Evolutionary conservation across 2,329 filamentous ascomycete species (phyloP).

Genomic region (Celoporthe dispersa): DNA sequence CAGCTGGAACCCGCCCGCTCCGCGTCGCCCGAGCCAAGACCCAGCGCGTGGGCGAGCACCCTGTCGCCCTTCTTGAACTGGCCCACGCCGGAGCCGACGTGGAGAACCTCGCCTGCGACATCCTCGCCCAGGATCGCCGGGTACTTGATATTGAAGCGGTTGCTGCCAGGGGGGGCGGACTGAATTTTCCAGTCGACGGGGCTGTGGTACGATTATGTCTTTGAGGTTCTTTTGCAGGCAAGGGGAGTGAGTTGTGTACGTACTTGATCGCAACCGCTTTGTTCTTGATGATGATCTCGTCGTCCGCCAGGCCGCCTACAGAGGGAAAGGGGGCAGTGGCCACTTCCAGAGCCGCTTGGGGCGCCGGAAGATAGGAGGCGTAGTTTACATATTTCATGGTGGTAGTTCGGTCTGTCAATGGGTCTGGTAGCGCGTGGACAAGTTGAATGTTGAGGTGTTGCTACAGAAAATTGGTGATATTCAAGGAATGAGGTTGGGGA

Average conservation of each 20-base stretch:
- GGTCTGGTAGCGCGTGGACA: background rate
- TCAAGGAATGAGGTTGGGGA: background rate
- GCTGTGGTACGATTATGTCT: slow-evolving; percentile 31
- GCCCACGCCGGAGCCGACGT: slow-evolving; percentile 35
- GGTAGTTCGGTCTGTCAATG: background rate
- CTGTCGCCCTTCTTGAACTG: slow-evolving; percentile 41
- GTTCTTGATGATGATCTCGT: slow-evolving; percentile 28
- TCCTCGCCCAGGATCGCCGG: slow-evolving; percentile 41
- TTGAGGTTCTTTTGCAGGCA: too few relatives aligned
- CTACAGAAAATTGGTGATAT: background rate
- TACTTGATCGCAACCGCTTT: slow-evolving; percentile 26
- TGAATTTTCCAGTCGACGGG: slow-evolving; percentile 39
- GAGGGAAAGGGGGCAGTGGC: slow-evolving; percentile 19
- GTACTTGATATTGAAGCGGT: slow-evolving; percentile 37
- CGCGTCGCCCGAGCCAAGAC: slow-evolving; percentile 30
- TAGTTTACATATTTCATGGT: slow-evolving; percentile 25
- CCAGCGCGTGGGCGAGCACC: slow-evolving; percentile 35
- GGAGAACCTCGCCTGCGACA: slow-evolving; percentile 39
- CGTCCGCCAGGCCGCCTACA: slow-evolving; percentile 11
- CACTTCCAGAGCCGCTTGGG: slow-evolving; percentile 21
- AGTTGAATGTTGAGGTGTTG: background rate
- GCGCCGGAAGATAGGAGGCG: slow-evolving; percentile 22
- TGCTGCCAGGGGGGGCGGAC: slow-evolving; percentile 32
- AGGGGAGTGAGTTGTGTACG: background rate
- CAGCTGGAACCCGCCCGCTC: slow-evolving; percentile 35